Conservation (phyloP, 2,329 filamentous ascomycete genomes). For the Botrytis elliptica region DNA sequence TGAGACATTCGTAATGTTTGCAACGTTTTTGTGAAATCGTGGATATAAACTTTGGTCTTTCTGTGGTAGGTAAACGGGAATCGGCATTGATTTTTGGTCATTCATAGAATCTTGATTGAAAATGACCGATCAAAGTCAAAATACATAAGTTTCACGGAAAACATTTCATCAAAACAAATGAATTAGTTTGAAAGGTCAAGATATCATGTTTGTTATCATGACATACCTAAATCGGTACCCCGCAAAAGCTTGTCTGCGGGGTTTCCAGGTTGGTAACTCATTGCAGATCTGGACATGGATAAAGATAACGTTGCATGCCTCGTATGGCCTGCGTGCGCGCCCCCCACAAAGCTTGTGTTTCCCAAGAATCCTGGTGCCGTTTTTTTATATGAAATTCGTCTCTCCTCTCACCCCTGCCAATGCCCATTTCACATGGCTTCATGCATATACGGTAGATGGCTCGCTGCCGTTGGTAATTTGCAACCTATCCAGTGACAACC, state of each 20-base stretch:
- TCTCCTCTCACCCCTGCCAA: constrained; percentile 1
- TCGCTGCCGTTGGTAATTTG: constrained; percentile 16
- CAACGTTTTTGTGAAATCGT: constrained; percentile 1
- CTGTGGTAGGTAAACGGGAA: not conserved
- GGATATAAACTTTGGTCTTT: not conserved
- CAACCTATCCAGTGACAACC: not conserved
- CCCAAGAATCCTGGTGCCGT: not conserved
- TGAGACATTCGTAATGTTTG: not conserved
- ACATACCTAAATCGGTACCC: not conserved
- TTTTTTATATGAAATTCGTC: not conserved
- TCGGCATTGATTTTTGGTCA: not conserved
- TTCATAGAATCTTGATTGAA: not conserved
- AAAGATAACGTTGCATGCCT: constrained; percentile 11
- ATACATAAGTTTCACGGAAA: no score
- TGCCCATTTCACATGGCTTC: not conserved
- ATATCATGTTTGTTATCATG: not conserved
- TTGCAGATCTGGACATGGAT: not conserved
- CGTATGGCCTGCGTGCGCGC: not conserved
- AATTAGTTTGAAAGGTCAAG: not conserved
- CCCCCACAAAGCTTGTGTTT: constrained; percentile 17
- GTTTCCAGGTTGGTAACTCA: not conserved
- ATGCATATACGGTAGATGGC: constrained; percentile 8
- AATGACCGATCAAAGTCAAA: not conserved
- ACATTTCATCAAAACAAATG: not conserved
- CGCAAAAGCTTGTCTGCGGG: constrained; percentile 2